Percentiles rank a stretch among this genome's conserved stretches.
Evolutionary conservation across 805 yeast species (phyloP).

Genomic region (Ascoidea tarda): DNA sequence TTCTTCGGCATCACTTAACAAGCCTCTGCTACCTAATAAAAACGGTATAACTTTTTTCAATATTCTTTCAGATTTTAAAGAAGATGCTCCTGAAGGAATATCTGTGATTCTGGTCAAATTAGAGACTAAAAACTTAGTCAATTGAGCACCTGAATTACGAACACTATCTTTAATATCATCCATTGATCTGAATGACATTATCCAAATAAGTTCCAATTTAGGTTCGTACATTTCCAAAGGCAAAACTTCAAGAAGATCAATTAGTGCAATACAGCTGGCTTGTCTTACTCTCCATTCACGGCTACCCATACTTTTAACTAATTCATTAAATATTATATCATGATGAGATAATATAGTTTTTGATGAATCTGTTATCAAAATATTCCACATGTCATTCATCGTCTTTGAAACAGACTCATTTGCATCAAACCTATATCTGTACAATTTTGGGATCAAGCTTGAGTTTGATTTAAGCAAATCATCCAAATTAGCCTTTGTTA

Average conservation of each 20-base stretch:
- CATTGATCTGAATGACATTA: slow-evolving; percentile 73
- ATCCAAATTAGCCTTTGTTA: slow-evolving; percentile 66
- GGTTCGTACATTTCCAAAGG: slow-evolving; percentile 36
- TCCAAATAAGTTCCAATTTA: slow-evolving; percentile 61
- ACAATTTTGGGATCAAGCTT: slow-evolving; percentile 67
- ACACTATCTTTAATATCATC: slow-evolving; percentile 95
- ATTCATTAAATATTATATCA: slow-evolving; percentile 45
- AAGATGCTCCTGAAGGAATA: slow-evolving; percentile 21
- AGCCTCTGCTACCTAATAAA: slow-evolving; percentile 63
- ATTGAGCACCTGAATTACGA: slow-evolving; percentile 57
- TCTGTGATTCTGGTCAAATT: slow-evolving; percentile 45
- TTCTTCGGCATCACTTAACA: slow-evolving; percentile 78
- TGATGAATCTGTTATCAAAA: slow-evolving; percentile 44
- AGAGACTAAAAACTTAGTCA: slow-evolving; percentile 55
- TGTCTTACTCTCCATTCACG: slow-evolving; percentile 91
- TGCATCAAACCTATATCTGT: slow-evolving; percentile 79
- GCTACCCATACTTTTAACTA: slow-evolving; percentile 54
- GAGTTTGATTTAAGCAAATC: slow-evolving; percentile 40
- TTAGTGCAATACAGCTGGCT: slow-evolving; percentile 63
- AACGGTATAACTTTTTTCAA: slow-evolving; percentile 60
- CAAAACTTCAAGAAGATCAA: slow-evolving; percentile 53
- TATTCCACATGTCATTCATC: slow-evolving; percentile 82
- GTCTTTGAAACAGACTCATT: slow-evolving; percentile 57
- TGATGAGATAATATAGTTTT: slow-evolving; percentile 38
- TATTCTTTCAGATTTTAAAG: slow-evolving; percentile 28